phyloP scores from a whole-genome alignment of 176 grass and related monocot genomes.

The Stipa capillata region DNA sequence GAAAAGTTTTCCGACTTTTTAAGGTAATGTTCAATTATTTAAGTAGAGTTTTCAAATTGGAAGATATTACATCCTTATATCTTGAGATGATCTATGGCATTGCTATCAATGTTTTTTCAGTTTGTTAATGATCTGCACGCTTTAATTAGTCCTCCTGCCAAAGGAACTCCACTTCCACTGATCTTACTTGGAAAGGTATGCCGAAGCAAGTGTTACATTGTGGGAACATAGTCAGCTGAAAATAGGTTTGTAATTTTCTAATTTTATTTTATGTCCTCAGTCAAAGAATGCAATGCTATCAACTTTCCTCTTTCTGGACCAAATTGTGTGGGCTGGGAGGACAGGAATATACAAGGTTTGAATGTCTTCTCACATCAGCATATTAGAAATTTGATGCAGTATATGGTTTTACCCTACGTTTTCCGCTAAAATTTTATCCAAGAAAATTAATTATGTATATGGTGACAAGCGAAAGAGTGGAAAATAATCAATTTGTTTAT shows the following conservation, averaged over 20 bases:
- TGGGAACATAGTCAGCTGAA: neutral
- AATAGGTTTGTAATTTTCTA: neutral
- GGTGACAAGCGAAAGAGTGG: neutral
- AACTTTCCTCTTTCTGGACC: conserved; percentile 85
- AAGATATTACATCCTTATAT: neutral
- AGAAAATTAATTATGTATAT: neutral
- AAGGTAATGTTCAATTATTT: conserved; percentile 38
- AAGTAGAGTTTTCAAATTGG: neutral
- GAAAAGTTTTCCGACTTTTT: conserved; percentile 86
- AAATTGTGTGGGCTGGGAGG: conserved; percentile 88
- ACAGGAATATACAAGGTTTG: conserved; percentile 92
- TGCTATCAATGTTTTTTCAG: conserved; percentile 15
- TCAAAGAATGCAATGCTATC: conserved; percentile 84
- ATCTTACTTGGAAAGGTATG: conserved; percentile 85
- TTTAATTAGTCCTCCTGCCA: conserved; percentile 66
- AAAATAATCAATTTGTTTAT: neutral
- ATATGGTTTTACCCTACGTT: neutral
- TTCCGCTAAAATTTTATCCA: neutral
- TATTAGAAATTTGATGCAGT: neutral
- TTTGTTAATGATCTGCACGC: conserved; percentile 88
- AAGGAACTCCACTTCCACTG: conserved; percentile 81
- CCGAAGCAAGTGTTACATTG: neutral
- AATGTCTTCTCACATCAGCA: neutral
- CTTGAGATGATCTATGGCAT: neutral
- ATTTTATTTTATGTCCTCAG: conserved; percentile 28